A percentile compares a stretch with the other conserved stretches of the same genome.
These are phyloP conservation scores for Epichloe uncinata DNA, from an alignment of 2,329 filamentous ascomycete genomes.

Conservation along the genomic window DNA sequence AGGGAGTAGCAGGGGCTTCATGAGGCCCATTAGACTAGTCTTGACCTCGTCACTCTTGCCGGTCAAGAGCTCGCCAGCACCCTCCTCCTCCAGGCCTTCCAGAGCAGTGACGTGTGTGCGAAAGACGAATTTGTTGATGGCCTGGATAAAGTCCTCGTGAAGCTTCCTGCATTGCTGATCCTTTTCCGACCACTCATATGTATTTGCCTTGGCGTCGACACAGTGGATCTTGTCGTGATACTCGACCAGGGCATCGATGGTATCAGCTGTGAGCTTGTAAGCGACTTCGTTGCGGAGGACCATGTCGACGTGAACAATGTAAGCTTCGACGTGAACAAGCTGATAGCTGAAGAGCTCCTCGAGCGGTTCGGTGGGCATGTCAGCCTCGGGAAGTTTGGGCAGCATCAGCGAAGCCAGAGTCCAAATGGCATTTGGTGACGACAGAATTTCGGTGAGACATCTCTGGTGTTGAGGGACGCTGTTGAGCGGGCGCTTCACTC, in stretches of 20 bases:
- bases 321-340: slow-evolving; percentile 86
- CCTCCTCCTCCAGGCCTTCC: slow-evolving; percentile 93
- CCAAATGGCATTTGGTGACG: slow-evolving; percentile 85
- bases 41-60: slow-evolving; percentile 92
- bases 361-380: slow-evolving; percentile 70
- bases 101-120: slow-evolving; percentile 77
- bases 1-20: slow-evolving; percentile 75
- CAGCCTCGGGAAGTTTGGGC: slow-evolving; percentile 73
- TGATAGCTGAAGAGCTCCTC: slow-evolving; percentile 89
- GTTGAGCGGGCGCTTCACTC: slow-evolving; percentile 92
- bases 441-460: slow-evolving; percentile 90
- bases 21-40: slow-evolving; percentile 67
- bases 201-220: slow-evolving; percentile 75
- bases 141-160: slow-evolving; percentile 91
- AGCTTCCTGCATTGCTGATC: slow-evolving; percentile 93
- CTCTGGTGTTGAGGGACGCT: slow-evolving; percentile 89
- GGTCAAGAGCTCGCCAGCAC: slow-evolving; percentile 81
- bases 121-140: slow-evolving; percentile 94
- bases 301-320: slow-evolving; percentile 98
- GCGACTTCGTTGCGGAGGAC: slow-evolving; percentile 94
- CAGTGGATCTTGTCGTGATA: slow-evolving; percentile 96
- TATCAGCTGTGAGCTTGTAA: slow-evolving; percentile 91
- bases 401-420: slow-evolving; percentile 87
- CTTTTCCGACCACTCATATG: slow-evolving; percentile 94
- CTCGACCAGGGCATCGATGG: slow-evolving; percentile 84